Evolutionary conservation across 2,329 filamentous ascomycete species (phyloP).

Genomic region (Penicillium polonicum): DNA sequence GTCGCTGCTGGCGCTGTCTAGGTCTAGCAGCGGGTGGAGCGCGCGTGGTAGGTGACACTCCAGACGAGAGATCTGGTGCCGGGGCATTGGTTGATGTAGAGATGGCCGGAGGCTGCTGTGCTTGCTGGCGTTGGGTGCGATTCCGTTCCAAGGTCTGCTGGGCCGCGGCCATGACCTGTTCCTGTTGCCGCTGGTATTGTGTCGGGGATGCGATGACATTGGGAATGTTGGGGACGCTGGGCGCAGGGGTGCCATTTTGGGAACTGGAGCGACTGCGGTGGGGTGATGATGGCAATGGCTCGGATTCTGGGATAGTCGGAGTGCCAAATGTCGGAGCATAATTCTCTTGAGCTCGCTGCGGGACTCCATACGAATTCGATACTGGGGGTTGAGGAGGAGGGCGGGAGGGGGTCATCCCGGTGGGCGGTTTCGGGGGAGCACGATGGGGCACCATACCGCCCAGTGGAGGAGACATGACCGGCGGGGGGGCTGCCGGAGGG

Average conservation of each 20-base stretch:
- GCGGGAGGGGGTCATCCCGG: slow-evolving; percentile 42
- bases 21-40: slow-evolving; percentile 63
- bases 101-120: slow-evolving; percentile 35
- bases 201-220: slow-evolving; percentile 39
- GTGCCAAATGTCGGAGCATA: slow-evolving; percentile 41
- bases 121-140: slow-evolving; percentile 67
- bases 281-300: slow-evolving; percentile 64
- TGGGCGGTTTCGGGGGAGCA: slow-evolving; percentile 84
- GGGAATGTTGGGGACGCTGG: slow-evolving; percentile 41
- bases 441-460: slow-evolving; percentile 71
- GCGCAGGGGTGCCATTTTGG: slow-evolving; percentile 55
- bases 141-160: slow-evolving; percentile 73
- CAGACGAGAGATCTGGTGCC: slow-evolving; percentile 36
- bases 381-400: slow-evolving; percentile 45
- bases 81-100: slow-evolving; percentile 42
- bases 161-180: slow-evolving; percentile 75
- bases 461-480: slow-evolving; percentile 46
- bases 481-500: slow-evolving; percentile 51
- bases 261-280: slow-evolving; percentile 69
- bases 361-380: slow-evolving; percentile 38
- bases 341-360: slow-evolving; percentile 60
- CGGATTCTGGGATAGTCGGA: slow-evolving; percentile 54
- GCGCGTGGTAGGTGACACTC: slow-evolving; percentile 37
- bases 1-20: slow-evolving; percentile 71
- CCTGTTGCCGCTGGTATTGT: slow-evolving; percentile 69